phyloP scores from a whole-genome alignment of 805 yeast genomes.

The Jamesozyma jinghongensis region DNA sequence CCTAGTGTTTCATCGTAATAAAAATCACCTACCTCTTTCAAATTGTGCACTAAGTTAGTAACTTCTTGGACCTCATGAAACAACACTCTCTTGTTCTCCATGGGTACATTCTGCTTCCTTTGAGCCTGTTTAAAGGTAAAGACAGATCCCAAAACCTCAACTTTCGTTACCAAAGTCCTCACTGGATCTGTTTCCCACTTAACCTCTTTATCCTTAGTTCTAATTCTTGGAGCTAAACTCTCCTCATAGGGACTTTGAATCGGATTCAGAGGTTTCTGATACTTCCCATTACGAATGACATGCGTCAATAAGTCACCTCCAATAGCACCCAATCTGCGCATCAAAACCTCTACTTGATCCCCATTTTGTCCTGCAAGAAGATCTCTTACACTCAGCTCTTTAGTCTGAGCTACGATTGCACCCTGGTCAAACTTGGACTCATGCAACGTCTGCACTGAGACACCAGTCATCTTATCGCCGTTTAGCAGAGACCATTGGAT shows the following conservation, averaged over 20 bases:
- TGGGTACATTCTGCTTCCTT: conserved; percentile 17
- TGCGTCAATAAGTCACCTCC: conserved; percentile 55
- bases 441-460: conserved; percentile 81
- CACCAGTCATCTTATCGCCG: conserved; percentile 60
- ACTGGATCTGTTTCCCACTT: conserved; percentile 39
- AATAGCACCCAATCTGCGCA: conserved; percentile 41
- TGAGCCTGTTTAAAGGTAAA: conserved; percentile 35
- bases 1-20: conserved; percentile 12
- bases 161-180: conserved; percentile 33
- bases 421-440: conserved; percentile 84
- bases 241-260: conserved; percentile 15
- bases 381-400: conserved; percentile 12
- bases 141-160: conserved; percentile 49
- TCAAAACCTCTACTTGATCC: conserved; percentile 29
- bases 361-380: conserved; percentile 5
- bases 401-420: conserved; percentile 50
- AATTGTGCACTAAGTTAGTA: too few relatives aligned
- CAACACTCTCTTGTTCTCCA: conserved; percentile 36
- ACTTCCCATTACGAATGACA: conserved; percentile 28
- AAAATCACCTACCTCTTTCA: conserved; percentile 27
- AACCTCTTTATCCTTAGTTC: conserved; percentile 35
- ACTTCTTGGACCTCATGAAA: conserved; percentile 32
- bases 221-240: conserved; percentile 50
- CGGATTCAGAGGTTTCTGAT: background rate
- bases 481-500: conserved; percentile 69